Conservation (phyloP, 805 yeast genomes). For the Candida pini region DNA sequence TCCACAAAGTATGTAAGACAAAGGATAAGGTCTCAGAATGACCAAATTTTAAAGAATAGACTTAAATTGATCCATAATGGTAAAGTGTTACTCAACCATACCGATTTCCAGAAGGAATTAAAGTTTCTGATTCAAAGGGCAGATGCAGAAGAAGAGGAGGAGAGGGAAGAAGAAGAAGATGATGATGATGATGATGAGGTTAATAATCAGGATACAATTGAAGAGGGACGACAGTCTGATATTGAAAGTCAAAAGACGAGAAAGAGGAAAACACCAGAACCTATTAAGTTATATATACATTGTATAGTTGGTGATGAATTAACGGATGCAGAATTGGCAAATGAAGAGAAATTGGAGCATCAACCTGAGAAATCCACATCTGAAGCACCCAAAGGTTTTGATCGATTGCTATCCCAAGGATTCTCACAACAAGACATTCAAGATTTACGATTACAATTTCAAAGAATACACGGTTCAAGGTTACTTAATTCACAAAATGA, state of each 20-base stretch:
- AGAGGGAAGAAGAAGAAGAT: too few species aligned
- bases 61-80: constrained; percentile 68
- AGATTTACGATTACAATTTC: constrained; percentile 69
- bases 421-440: constrained; percentile 72
- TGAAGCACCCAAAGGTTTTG: constrained; percentile 80
- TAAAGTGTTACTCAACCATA: constrained; percentile 50
- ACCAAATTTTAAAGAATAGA: constrained; percentile 35
- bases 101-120: constrained; percentile 50
- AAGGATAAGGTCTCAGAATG: constrained; percentile 33
- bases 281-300: constrained; percentile 55
- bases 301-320: constrained; percentile 72
- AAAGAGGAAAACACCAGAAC: constrained; percentile 4
- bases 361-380: constrained; percentile 47
- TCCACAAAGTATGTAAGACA: constrained; percentile 36
- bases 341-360: constrained; percentile 55
- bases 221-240: background rate
- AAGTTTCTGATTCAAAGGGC: constrained; percentile 17
- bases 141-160: too few species aligned
- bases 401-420: constrained; percentile 76
- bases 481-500: constrained; percentile 26
- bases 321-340: constrained; percentile 45
- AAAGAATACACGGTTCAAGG: constrained; percentile 53
- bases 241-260: background rate
- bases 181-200: constrained; percentile 12
- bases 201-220: background rate